Percentiles rank a stretch among this genome's conserved stretches.
Conservation (phyloP, 768 basidiomycete genomes). For the Imleria badia region DNA sequence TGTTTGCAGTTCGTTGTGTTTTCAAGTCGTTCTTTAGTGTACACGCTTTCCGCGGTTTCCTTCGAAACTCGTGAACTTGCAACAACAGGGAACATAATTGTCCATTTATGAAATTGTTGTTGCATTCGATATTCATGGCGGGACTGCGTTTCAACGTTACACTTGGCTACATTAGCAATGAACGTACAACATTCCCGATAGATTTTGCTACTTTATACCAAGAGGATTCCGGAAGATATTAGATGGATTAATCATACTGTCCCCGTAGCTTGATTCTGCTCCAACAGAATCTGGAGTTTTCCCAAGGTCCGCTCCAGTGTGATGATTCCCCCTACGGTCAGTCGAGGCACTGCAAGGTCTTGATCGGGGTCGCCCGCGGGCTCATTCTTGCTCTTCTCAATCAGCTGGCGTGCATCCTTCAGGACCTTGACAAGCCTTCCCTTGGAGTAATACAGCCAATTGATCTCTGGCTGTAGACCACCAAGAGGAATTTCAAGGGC, state of each 20-base stretch:
- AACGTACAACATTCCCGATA: slow-evolving; percentile 30
- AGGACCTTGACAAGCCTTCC: slow-evolving; percentile 71
- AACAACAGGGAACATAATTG: slow-evolving; percentile 3
- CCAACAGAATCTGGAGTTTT: slow-evolving; percentile 54
- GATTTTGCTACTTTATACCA: slow-evolving; percentile 24
- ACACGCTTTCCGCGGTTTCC: slow-evolving; percentile 6
- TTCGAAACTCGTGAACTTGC: slow-evolving; percentile 1
- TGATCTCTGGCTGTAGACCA: slow-evolving; percentile 69
- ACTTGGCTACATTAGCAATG: slow-evolving; percentile 20
- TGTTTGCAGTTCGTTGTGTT: slow-evolving; percentile 15
- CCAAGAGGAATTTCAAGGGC: slow-evolving; percentile 79
- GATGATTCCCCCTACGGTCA: slow-evolving; percentile 79
- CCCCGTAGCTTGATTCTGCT: slow-evolving; percentile 14
- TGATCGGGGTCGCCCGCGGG: slow-evolving; percentile 25
- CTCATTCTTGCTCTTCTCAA: slow-evolving; percentile 62
- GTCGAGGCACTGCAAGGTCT: slow-evolving; percentile 65
- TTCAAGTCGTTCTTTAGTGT: slow-evolving; percentile 21
- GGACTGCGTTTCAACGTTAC: slow-evolving; percentile 4
- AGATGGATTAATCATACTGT: slow-evolving; percentile 16
- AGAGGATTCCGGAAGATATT: slow-evolving; percentile 13
- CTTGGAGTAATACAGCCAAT: slow-evolving; percentile 66
- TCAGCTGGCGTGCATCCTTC: slow-evolving; percentile 55
- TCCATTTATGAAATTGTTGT: slow-evolving; percentile 9
- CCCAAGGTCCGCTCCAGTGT: slow-evolving; percentile 71
- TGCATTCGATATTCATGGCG: not conserved